Conservation (phyloP, 495 filamentous ascomycete species). For the Aspergillus saccharolyticus region DNA sequence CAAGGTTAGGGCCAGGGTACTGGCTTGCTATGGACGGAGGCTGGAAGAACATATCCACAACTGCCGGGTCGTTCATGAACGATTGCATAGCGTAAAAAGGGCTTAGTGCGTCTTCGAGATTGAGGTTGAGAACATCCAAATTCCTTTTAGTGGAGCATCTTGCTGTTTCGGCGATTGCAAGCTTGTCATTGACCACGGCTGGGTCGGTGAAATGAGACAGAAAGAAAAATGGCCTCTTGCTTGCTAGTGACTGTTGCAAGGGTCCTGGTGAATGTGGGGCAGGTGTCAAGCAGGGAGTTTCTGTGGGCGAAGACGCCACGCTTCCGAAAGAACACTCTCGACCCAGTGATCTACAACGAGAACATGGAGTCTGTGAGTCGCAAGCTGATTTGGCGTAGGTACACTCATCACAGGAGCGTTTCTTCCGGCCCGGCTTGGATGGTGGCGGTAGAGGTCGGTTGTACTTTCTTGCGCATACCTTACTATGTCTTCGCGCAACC, state of each 20-base stretch:
- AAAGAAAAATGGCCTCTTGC: constrained; percentile 26
- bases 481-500: constrained; percentile 34
- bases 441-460: constrained; percentile 28
- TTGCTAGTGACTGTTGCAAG: constrained; percentile 43
- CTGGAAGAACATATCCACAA: constrained; percentile 16
- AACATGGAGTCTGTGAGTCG: constrained; percentile 26
- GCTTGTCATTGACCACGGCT: constrained; percentile 26
- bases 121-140: constrained; percentile 28
- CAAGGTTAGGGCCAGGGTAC: constrained; percentile 16
- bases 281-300: constrained; percentile 4
- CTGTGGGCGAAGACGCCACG: constrained; percentile 1
- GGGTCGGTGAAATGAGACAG: constrained; percentile 33
- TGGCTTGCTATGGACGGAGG: constrained; percentile 15
- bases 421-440: constrained; percentile 31
- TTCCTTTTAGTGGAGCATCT: constrained; percentile 31
- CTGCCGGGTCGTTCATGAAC: constrained; percentile 13
- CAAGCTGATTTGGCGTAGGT: constrained; percentile 30
- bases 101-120: constrained; percentile 29
- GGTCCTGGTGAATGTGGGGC: constrained; percentile 46
- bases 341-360: constrained; percentile 25
- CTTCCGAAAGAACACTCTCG: constrained; percentile 22
- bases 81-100: constrained; percentile 18
- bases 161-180: constrained; percentile 36
- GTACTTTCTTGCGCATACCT: constrained; percentile 32
- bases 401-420: constrained; percentile 32